Base-by-base conservation (phyloP, 169 alveolate species). In the Babesia bigemina region DNA sequence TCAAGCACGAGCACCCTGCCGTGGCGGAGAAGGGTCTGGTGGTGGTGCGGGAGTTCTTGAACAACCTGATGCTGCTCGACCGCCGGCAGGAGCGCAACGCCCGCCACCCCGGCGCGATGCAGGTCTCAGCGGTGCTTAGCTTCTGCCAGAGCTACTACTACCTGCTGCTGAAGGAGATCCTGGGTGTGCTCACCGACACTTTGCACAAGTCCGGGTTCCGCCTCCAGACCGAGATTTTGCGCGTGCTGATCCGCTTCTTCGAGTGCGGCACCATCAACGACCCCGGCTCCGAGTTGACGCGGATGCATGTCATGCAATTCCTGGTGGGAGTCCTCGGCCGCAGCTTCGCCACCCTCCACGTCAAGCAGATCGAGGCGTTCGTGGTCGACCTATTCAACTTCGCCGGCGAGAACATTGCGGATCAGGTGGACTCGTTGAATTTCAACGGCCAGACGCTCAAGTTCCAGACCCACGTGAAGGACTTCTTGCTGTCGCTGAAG, bases 171-270 rank as follows among this genome's bases (percentile, higher is more conserved):
- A 90, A 92, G 59, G 98, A 95, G 77, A 85, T 93, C 29, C 88
- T 95, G 49, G 83, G 88, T 42, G 94, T 95, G 16, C 79, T 95
- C 84, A 95, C 98, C 17, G 98, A 95, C 72, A 92, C 96, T 19
- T 89, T 93, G 70, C 98, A 95, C 65, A 93, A 93, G 79, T 91
- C 95, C 12, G 98, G 98, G 13, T 93, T 95, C 84, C 93, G 94
- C 49, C 91, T 91, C 49, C 98, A 95, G 82, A 92, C 96, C 8
- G 88, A 83, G 55, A 75, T 83, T 19, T 29, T 83, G 61, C 78
- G 79, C 14, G 45, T 83, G 2, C 67, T 83, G 17, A 42, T 83
- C 21, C 48, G 79, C n/a, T 60, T 75, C 52, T 33, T 83, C 56
- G 90, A 60, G 44, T 70, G 70, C 52, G 90, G 86, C 4, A 56